phyloP scores from a whole-genome alignment of 139 green algal genomes.

The Coccomyxa sp. region DNA sequence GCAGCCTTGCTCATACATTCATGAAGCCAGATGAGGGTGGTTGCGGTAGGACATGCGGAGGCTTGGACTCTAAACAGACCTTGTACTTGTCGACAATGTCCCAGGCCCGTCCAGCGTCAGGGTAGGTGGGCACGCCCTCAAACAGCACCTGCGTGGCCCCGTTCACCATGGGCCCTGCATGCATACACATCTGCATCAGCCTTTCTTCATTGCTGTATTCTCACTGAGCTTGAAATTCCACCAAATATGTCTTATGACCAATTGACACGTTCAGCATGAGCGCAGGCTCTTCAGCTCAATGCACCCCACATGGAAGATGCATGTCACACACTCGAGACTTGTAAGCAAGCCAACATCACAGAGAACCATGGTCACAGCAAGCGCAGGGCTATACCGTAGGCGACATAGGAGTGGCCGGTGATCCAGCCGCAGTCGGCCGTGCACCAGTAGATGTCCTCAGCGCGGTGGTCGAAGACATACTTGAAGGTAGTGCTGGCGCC shows the following conservation, averaged over 20 bases:
- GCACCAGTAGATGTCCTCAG: constrained; percentile 90
- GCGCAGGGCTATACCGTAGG: constrained; percentile 44
- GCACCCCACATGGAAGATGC: not conserved
- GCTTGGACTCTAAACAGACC: no score
- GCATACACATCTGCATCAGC: no score
- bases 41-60: no score
- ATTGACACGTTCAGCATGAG: no score
- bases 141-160: constrained; percentile 82
- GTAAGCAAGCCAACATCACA: not conserved
- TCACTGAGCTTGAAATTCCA: no score
- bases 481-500: constrained; percentile 69
- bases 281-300: no score
- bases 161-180: constrained; percentile 79
- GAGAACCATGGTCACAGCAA: no score
- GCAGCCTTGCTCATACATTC: no score
- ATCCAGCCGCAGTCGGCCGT: constrained; percentile 99
- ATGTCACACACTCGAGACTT: not conserved
- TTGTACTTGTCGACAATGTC: constrained; percentile 86
- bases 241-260: no score
- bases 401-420: constrained; percentile 88
- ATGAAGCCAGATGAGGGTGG: no score
- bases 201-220: no score
- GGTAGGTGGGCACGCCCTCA: constrained; percentile 85
- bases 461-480: constrained; percentile 72
- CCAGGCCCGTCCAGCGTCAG: constrained; percentile 87